A percentile compares a stretch with the other conserved stretches of the same genome.
Evolutionary conservation across 176 grass and related monocot genomes (phyloP).

Genomic region (Tillandsia leiboldiana): DNA sequence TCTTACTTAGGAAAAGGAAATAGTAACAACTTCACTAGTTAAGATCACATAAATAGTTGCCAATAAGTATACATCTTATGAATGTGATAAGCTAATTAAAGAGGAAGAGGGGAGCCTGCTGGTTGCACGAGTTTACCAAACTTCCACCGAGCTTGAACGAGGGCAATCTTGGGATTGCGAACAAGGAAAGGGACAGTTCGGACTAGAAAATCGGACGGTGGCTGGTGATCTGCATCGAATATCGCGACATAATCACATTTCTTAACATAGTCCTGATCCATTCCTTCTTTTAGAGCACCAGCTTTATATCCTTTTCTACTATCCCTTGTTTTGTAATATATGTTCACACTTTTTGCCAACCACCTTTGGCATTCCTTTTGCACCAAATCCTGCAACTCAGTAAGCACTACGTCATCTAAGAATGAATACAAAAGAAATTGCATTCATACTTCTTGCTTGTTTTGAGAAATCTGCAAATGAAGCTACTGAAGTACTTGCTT

Average conservation of each 20-base stretch:
- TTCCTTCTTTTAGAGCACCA: slow-evolving; percentile 78
- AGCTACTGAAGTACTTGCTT: no score
- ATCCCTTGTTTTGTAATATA: slow-evolving; percentile 76
- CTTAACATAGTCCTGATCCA: slow-evolving; percentile 63
- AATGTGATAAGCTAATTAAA: no score
- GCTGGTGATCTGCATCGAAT: slow-evolving; percentile 92
- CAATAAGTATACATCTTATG: no score
- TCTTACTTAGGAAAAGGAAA: no score
- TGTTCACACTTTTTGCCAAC: slow-evolving; percentile 59
- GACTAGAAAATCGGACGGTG: slow-evolving; percentile 78
- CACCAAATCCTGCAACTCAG: slow-evolving; percentile 56
- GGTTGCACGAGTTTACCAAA: slow-evolving; percentile 43
- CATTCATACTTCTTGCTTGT: no score
- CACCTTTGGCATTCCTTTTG: slow-evolving; percentile 81
- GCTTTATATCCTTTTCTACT: slow-evolving; percentile 95
- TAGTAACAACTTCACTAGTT: no score
- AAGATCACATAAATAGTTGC: no score
- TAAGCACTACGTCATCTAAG: neutral
- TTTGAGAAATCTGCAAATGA: no score
- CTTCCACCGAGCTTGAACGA: slow-evolving; percentile 88
- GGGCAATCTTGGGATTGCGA: slow-evolving; percentile 64
- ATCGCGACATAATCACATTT: slow-evolving; percentile 78
- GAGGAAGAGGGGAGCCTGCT: no score
- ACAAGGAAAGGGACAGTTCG: slow-evolving; percentile 78
- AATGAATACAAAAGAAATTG: neutral